Conservation (phyloP, 129 eudicot genomes). For the Oenanthe sinensis region DNA sequence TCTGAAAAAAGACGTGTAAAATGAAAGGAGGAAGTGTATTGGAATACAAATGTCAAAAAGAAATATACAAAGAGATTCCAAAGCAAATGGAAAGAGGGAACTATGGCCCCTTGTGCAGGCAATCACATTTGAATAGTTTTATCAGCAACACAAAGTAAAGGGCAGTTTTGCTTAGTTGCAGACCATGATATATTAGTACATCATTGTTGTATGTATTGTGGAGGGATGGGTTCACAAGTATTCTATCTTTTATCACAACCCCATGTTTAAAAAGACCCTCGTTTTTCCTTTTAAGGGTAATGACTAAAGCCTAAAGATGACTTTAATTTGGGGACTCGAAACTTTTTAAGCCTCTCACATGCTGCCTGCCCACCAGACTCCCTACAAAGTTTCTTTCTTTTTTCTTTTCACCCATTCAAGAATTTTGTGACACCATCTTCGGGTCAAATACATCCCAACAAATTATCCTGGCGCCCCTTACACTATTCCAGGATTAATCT, state of each 20-base stretch:
- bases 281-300: background rate
- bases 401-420: background rate
- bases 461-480: background rate
- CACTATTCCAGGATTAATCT: background rate
- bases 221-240: background rate
- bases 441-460: slow-evolving; percentile 7
- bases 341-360: slow-evolving; percentile 5
- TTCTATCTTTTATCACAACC: background rate
- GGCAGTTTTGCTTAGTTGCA: background rate
- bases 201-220: background rate
- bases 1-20: no score
- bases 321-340: background rate
- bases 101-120: background rate
- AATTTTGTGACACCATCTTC: background rate
- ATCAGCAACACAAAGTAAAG: background rate
- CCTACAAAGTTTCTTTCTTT: background rate
- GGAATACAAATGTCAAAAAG: background rate
- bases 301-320: slow-evolving; percentile 9
- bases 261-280: background rate
- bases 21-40: background rate
- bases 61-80: slow-evolving; percentile 1
- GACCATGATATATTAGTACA: background rate
- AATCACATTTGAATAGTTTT: background rate
- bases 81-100: background rate
- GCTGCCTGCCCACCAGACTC: slow-evolving; percentile 8